Evolutionary conservation across 768 basidiomycete species (phyloP).

Genomic region (Lentinula boryana): DNA sequence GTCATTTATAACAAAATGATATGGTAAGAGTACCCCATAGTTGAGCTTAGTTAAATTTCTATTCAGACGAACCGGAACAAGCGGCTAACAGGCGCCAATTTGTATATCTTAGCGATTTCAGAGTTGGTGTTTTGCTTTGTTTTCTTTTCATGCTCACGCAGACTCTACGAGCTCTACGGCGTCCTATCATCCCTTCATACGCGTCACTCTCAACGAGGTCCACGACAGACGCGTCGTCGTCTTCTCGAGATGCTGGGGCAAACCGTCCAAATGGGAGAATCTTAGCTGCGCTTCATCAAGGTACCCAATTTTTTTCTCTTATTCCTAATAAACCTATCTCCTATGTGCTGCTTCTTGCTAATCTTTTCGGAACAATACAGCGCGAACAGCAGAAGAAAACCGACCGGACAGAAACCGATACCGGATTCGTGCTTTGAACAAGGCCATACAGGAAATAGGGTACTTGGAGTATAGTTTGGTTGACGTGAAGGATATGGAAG

Average conservation of each 20-base stretch:
- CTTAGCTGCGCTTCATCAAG: not conserved
- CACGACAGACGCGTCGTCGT: not conserved
- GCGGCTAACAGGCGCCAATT: too few relatives aligned
- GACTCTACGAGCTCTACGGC: not conserved
- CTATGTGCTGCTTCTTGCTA: too few relatives aligned
- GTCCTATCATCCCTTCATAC: not conserved
- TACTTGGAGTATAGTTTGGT: not conserved
- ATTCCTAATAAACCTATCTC: not conserved
- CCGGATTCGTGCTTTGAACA: not conserved
- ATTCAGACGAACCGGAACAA: too few relatives aligned
- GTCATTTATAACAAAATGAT: too few relatives aligned
- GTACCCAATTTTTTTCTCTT: not conserved
- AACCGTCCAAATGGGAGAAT: not conserved
- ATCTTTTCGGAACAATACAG: not conserved
- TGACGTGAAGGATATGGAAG: not conserved
- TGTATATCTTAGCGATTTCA: too few relatives aligned
- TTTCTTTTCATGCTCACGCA: not conserved
- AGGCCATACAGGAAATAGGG: constrained; percentile 1
- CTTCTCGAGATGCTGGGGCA: not conserved
- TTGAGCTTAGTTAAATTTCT: too few relatives aligned
- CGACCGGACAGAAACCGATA: not conserved
- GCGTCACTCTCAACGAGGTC: not conserved
- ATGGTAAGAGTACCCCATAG: too few relatives aligned
- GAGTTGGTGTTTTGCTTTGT: not conserved
- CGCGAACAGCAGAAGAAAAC: not conserved